Percentiles rank a stretch among this genome's conserved stretches.
Conservation (phyloP, 495 filamentous ascomycete genomes). For the Chaetomium cochliodes region DNA sequence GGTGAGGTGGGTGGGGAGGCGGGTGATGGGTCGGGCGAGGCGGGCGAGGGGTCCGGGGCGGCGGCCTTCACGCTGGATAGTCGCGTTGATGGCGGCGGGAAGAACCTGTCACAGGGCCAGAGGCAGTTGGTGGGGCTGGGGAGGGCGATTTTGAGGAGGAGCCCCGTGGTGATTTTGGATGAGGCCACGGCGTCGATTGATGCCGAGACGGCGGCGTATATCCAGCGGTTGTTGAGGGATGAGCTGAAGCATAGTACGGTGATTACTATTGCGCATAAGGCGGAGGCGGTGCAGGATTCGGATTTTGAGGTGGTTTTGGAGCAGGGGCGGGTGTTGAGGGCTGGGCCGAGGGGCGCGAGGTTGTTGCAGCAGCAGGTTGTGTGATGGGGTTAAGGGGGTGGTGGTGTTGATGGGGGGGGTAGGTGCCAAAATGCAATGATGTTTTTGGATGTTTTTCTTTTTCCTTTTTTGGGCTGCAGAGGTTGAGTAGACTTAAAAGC, state of each 20-base stretch:
- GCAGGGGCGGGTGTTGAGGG: slow-evolving; percentile 53
- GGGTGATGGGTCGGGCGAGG: no score
- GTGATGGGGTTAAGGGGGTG: background rate
- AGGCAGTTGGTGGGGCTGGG: slow-evolving; percentile 60
- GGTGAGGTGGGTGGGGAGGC: no score
- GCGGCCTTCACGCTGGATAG: slow-evolving; percentile 43
- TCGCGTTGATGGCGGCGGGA: slow-evolving; percentile 55
- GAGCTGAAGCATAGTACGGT: slow-evolving; percentile 78
- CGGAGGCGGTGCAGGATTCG: slow-evolving; percentile 76
- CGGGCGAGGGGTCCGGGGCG: no score
- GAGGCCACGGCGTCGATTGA: slow-evolving; percentile 89
- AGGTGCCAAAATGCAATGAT: background rate
- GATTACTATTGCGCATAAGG: slow-evolving; percentile 80
- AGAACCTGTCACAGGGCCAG: slow-evolving; percentile 62
- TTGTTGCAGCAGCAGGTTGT: background rate
- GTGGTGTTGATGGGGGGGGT: background rate
- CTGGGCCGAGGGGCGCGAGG: slow-evolving; percentile 25
- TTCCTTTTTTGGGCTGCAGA: no score
- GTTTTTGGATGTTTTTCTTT: background rate
- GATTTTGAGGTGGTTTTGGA: slow-evolving; percentile 71
- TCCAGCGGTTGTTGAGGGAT: slow-evolving; percentile 72
- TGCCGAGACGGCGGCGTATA: slow-evolving; percentile 68
- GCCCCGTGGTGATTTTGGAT: slow-evolving; percentile 64
- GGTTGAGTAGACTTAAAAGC: no score
- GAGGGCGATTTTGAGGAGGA: slow-evolving; percentile 56